Base-by-base conservation (phyloP, 345 rosid genomes). In the Citrus australasica region DNA sequence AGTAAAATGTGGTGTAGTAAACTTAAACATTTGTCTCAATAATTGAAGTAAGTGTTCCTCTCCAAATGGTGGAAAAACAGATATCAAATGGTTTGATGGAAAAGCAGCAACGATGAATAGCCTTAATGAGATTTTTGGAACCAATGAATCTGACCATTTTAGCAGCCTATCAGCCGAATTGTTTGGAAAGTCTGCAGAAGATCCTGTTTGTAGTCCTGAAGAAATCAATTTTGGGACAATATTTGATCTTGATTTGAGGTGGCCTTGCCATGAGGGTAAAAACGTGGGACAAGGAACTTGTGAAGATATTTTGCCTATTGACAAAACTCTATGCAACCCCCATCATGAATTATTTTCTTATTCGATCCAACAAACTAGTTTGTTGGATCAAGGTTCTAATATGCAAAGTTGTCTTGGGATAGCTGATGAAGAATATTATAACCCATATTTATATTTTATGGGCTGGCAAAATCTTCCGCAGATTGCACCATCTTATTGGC, bases 391-490 rank as follows among this genome's bases (percentile, higher is more conserved):
- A 42, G 64, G 24, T 60, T 74, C 61, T 70, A 61, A 62, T 46
- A 32, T 46, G n/a, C 28, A 70, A 30, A 70, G 80, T 33, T 70
- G 48, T 35, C 9, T 62, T 38, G 69, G 63, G 35, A 30, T 70
- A 21, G 48, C 62, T n/a, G 69, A 78, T 22, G 80, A 78, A 42
- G 69, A 77, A 66, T 48, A 70, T 64, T 70, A n/a, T 61, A 61
- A 78, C 35, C 75, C 69, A 46, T 70, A 70, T 70, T 46, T 32
- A 53, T 70, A 59, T 60, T 16, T 70, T 56, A 42, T 62, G 70
- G 63, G 42, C 16, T 78, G 75, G 75, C 80, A 78, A 78, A 67
- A 14, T 58, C 80, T 69, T 68, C 75, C 80, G 4, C 61, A 69
- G 46, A 46, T 78, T 46, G 62, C 37, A 30, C 32, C 69, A 59